Conservation (phyloP, 495 filamentous ascomycete species). For the Xylaria palmicola region DNA sequence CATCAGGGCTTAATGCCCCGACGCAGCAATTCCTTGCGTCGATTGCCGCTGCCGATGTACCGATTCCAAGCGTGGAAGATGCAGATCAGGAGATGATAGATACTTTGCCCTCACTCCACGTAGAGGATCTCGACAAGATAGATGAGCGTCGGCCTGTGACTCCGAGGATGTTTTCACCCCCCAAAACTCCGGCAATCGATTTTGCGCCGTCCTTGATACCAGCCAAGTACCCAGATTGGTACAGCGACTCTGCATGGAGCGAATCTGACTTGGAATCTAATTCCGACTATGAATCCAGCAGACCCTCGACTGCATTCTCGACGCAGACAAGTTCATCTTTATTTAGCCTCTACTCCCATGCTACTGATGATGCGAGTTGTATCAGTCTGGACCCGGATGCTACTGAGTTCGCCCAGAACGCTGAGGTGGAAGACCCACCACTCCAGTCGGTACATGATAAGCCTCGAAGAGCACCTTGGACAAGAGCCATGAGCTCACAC, state of each 20-base stretch:
- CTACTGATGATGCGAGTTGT: slow-evolving; percentile 47
- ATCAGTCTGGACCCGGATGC: slow-evolving; percentile 43
- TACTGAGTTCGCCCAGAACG: slow-evolving; percentile 24
- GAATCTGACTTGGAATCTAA: slow-evolving; percentile 47
- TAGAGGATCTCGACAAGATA: slow-evolving; percentile 33
- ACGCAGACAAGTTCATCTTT: slow-evolving; percentile 50
- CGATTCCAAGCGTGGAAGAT: slow-evolving; percentile 54
- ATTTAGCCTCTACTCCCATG: slow-evolving; percentile 47
- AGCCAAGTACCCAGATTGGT: slow-evolving; percentile 48
- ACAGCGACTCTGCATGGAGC: slow-evolving; percentile 42
- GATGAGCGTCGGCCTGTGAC: slow-evolving; percentile 26
- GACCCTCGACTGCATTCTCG: slow-evolving; percentile 50
- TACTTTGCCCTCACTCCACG: slow-evolving; percentile 24
- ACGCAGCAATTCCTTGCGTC: slow-evolving; percentile 58
- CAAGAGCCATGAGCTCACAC: slow-evolving; percentile 86
- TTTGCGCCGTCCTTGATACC: slow-evolving; percentile 32
- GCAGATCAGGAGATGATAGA: slow-evolving; percentile 38
- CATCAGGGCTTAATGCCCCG: slow-evolving; percentile 47
- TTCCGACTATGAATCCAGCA: slow-evolving; percentile 50
- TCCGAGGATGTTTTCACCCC: slow-evolving; percentile 38
- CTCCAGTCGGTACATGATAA: slow-evolving; percentile 22
- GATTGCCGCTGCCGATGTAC: slow-evolving; percentile 55
- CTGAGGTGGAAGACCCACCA: neutral
- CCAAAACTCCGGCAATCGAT: slow-evolving; percentile 47
- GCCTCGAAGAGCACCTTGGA: slow-evolving; percentile 63